Base-by-base conservation (phyloP, 2,329 filamentous ascomycete genomes). In the Exophiala alcalophila region DNA sequence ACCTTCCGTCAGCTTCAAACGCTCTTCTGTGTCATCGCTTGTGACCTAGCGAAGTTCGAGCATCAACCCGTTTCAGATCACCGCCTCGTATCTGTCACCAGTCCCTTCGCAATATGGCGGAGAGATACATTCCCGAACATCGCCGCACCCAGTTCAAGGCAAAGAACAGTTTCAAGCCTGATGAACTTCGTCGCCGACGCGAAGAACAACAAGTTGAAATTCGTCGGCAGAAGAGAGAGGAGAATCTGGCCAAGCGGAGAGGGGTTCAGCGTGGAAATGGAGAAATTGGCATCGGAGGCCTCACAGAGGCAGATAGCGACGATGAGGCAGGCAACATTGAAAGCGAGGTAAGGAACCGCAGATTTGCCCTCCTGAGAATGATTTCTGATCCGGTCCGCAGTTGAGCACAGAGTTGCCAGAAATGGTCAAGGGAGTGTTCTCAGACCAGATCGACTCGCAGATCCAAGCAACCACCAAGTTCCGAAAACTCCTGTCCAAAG, bases 201-300 rank as follows among this genome's bases (percentile, higher is more conserved):
- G 92, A 98, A 69, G 92, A 98, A 73, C 90, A 96, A 71, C 92
- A 97, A 74, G 92, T 98, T 56, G 92, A 98, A 75, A 98, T 98
- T 65, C 84, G 92, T 67, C 95, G 94, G 75, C 87, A 90, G 55
- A 97, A 97, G 81, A 84, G 92, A 65, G 92, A 98, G 73, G 92
- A 98, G 76, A 97, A 96, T 73, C 74, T 98, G 65, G 92, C 92
- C 69, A 98, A 98, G 81, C 81, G 92, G 71, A 84, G 92, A 77
- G 92, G 92, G 64, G 94, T 97, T 61, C 82, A 84, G 57, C 84
- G 83, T 55, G 82, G 86, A 59, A 86, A 87, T 68, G 79, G 72
- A 49, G 65, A 65, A 43, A 65, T 81, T 68, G 80, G 66, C 48
- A 66, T 69, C 34, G 67, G 66, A 49, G 73, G 84, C 56, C 76